These are phyloP conservation scores for Lepidium campestre DNA, from an alignment of 441 rosid species.

Conservation along the genomic window DNA sequence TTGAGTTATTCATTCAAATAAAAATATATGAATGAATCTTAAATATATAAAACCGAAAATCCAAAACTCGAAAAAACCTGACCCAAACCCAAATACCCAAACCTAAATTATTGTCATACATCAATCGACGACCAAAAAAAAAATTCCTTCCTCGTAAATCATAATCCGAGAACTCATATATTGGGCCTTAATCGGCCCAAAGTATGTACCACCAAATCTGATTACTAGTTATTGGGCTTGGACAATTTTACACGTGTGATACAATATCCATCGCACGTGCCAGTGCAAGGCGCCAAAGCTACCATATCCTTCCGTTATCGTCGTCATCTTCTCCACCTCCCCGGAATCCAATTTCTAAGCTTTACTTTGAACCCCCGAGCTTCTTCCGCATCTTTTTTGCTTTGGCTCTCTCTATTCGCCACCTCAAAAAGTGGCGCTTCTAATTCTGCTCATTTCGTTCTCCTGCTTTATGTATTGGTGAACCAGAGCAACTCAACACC, in stretches of 20 bases:
- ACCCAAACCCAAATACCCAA: too few relatives aligned
- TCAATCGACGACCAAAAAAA: too few relatives aligned
- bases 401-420: neutral
- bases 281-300: slow-evolving; percentile 26
- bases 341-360: slow-evolving; percentile 14
- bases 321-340: slow-evolving; percentile 8
- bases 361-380: neutral
- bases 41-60: too few relatives aligned
- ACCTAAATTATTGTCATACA: too few relatives aligned
- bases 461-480: slow-evolving; percentile 21
- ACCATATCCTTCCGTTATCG: slow-evolving; percentile 31
- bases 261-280: neutral
- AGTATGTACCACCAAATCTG: neutral
- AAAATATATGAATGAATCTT: too few relatives aligned
- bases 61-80: too few relatives aligned
- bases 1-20: too few relatives aligned
- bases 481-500: slow-evolving; percentile 21
- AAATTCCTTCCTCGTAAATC: too few relatives aligned
- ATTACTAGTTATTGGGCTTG: neutral
- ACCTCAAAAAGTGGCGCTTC: slow-evolving; percentile 13
- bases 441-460: slow-evolving; percentile 7
- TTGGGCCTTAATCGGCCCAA: neutral
- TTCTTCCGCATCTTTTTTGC: neutral
- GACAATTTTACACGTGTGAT: neutral
- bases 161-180: neutral